These are phyloP conservation scores for Scheffersomyces parashehatae DNA, from an alignment of 1,139 yeast species.

Conservation along the genomic window DNA sequence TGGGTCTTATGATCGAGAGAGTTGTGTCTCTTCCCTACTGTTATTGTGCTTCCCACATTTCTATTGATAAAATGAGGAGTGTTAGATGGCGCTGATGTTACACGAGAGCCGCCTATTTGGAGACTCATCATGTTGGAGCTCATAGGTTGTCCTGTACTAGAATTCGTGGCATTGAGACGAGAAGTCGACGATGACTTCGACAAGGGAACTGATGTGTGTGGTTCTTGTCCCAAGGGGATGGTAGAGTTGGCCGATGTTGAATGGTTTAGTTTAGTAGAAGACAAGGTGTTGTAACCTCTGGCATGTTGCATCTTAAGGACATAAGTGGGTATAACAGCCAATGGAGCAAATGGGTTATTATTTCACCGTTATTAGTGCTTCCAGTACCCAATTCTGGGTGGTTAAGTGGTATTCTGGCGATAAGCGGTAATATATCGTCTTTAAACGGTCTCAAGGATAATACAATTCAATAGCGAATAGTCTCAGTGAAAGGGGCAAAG, in stretches of 20 bases:
- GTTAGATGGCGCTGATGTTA: constrained; percentile 2
- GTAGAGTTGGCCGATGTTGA: constrained; percentile 1
- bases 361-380: too few species aligned
- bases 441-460: too few species aligned
- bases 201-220: too few species aligned
- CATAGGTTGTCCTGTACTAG: constrained; percentile 2
- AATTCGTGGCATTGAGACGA: not conserved
- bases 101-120: constrained; percentile 8
- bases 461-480: too few species aligned
- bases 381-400: too few species aligned
- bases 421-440: too few species aligned
- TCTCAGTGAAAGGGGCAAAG: too few species aligned
- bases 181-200: constrained; percentile 1
- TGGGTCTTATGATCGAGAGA: not conserved
- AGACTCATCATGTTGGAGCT: constrained; percentile 10
- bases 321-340: too few species aligned
- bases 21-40: constrained; percentile 13
- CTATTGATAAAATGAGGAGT: constrained; percentile 11
- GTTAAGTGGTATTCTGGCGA: too few species aligned
- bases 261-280: too few species aligned
- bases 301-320: constrained; percentile 29
- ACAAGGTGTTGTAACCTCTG: constrained; percentile 19
- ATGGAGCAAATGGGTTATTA: too few species aligned
- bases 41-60: constrained; percentile 18
- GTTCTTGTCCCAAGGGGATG: too few species aligned